Evolutionary conservation across 2,329 filamentous ascomycete genomes (phyloP).

Genomic region (Nigrograna mackinnonii): DNA sequence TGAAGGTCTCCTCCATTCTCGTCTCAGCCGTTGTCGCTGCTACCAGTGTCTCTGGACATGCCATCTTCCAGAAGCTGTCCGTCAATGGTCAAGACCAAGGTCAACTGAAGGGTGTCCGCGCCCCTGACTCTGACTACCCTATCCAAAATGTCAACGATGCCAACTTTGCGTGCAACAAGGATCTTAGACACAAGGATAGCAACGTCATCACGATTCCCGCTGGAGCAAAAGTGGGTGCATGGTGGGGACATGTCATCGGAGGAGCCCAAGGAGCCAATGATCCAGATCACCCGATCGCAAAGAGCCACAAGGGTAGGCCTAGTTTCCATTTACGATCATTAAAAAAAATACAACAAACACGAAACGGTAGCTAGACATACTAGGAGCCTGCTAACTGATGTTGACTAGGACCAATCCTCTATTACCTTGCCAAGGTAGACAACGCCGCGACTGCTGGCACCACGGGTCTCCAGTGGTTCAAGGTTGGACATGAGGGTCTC

Average conservation of each 20-base stretch:
- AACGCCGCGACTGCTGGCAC: conserved; percentile 35
- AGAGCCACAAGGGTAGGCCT: conserved; percentile 53
- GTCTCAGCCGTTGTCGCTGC: conserved; percentile 16
- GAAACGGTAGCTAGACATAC: too few relatives aligned
- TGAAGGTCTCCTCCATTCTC: conserved; percentile 18
- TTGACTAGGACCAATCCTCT: conserved; percentile 16
- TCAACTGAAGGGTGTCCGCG: conserved; percentile 53
- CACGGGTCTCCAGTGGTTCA: conserved; percentile 41
- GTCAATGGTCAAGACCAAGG: conserved; percentile 55
- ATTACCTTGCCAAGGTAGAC: conserved; percentile 36
- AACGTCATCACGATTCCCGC: conserved; percentile 50
- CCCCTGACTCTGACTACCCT: conserved; percentile 52
- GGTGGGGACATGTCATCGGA: conserved; percentile 56
- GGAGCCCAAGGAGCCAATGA: conserved; percentile 53
- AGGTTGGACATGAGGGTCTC: conserved; percentile 38
- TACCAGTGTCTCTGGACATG: conserved; percentile 30
- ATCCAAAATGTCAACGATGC: conserved; percentile 48
- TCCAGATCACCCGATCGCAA: conserved; percentile 52
- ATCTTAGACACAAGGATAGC: conserved; percentile 33
- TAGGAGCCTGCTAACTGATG: background rate
- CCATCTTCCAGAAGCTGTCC: conserved; percentile 49
- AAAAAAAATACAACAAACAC: too few relatives aligned
- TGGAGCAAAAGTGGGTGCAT: conserved; percentile 54
- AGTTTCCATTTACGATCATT: too few relatives aligned
- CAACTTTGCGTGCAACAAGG: conserved; percentile 49